A percentile compares a stretch with the other conserved stretches of the same genome.
phyloP scores from a whole-genome alignment of 2,329 filamentous ascomycete genomes.

The Cladosporium sp. region DNA sequence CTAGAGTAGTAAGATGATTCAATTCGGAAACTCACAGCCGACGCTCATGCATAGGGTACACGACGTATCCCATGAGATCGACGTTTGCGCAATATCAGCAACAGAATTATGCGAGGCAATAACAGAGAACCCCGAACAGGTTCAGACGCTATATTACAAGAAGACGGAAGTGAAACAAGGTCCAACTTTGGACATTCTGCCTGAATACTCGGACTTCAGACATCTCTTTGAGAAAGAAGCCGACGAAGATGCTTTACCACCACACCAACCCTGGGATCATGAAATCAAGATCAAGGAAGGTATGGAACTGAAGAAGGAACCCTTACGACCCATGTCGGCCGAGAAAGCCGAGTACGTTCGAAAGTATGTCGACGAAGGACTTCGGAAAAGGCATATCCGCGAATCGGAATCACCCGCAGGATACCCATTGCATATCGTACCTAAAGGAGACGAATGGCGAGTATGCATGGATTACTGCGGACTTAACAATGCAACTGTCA shows the following conservation, averaged over 20 bases:
- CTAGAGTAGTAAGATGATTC: not conserved
- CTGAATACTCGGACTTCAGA: not conserved
- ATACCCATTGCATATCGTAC: not conserved
- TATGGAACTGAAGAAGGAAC: not conserved
- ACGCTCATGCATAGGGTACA: too few species aligned
- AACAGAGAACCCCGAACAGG: not conserved
- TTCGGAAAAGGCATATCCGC: not conserved
- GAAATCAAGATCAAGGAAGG: not conserved
- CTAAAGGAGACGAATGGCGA: not conserved
- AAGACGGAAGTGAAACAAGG: not conserved
- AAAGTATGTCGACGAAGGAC: not conserved
- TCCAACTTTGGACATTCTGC: not conserved
- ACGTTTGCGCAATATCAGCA: too few species aligned
- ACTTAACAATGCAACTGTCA: not conserved
- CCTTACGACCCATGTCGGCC: not conserved
- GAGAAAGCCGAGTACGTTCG: not conserved
- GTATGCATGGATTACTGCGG: not conserved
- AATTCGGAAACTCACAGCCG: not conserved
- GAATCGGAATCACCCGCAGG: not conserved
- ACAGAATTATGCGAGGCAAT: not conserved
- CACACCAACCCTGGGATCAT: not conserved
- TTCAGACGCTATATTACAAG: not conserved
- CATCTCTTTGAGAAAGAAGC: not conserved
- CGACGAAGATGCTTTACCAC: not conserved
- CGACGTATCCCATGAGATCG: too few species aligned